phyloP scores from a whole-genome alignment of 2,329 filamentous ascomycete species.

The Zasmidium cellare region DNA sequence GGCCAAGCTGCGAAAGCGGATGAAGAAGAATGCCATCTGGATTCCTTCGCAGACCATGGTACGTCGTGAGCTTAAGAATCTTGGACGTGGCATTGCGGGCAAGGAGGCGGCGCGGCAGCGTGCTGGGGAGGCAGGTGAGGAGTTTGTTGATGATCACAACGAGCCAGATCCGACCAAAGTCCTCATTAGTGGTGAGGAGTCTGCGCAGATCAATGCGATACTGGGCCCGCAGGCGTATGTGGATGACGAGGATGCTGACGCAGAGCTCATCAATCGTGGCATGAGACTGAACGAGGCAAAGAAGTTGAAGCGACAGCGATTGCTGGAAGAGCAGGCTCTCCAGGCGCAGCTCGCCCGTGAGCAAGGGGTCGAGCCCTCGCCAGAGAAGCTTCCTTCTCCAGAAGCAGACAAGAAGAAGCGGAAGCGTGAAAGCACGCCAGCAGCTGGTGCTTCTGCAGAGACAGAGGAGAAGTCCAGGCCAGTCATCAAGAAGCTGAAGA shows the following conservation, averaged over 20 bases:
- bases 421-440: slow-evolving; percentile 34
- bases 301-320: slow-evolving; percentile 67
- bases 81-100: slow-evolving; percentile 57
- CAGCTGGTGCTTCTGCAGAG: slow-evolving; percentile 15
- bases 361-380: slow-evolving; percentile 27
- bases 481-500: slow-evolving; percentile 37
- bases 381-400: slow-evolving; percentile 11
- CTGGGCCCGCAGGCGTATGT: slow-evolving; percentile 31
- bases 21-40: slow-evolving; percentile 92
- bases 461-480: slow-evolving; percentile 19
- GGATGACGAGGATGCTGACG: slow-evolving; percentile 54
- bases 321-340: slow-evolving; percentile 49
- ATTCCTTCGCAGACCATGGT: slow-evolving; percentile 85
- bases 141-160: slow-evolving; percentile 61
- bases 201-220: slow-evolving; percentile 33
- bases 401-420: slow-evolving; percentile 56
- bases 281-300: slow-evolving; percentile 80
- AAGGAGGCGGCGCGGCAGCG: slow-evolving; percentile 50
- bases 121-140: slow-evolving; percentile 65
- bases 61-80: slow-evolving; percentile 69
- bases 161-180: slow-evolving; percentile 38
- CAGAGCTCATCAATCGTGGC: slow-evolving; percentile 67
- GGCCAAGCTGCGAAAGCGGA: slow-evolving; percentile 73
- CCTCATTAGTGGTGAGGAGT: slow-evolving; percentile 33
- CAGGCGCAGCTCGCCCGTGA: slow-evolving; percentile 35